Conservation (phyloP, 129 eudicot genomes). For the Escallonia herrerae region DNA sequence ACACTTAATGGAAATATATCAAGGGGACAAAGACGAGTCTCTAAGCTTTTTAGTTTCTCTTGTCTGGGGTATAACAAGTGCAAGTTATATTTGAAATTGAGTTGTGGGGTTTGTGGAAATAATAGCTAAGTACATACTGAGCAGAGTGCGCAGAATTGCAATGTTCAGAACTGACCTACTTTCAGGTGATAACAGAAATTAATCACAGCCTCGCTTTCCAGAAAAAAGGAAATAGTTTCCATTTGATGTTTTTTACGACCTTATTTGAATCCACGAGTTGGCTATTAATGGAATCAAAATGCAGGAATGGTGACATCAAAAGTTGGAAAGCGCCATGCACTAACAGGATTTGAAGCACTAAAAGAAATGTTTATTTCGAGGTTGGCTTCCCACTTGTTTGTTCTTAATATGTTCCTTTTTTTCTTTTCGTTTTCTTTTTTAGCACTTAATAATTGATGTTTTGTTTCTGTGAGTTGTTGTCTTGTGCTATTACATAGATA, state of each 20-base stretch:
- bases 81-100: too few species aligned
- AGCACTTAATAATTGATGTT: too few species aligned
- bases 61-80: too few species aligned
- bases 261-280: not conserved
- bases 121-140: too few species aligned
- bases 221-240: not conserved
- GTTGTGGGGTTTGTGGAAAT: too few species aligned
- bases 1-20: too few species aligned
- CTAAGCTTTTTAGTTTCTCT: too few species aligned
- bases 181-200: not conserved
- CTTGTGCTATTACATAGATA: too few species aligned
- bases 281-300: not conserved
- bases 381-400: slow-evolving; percentile 21
- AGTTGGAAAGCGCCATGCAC: slow-evolving; percentile 97
- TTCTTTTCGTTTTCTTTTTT: not conserved
- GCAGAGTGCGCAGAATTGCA: too few species aligned
- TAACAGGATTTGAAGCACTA: slow-evolving; percentile 81
- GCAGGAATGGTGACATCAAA: slow-evolving; percentile 98
- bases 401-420: not conserved
- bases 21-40: too few species aligned
- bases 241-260: not conserved
- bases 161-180: not conserved
- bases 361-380: slow-evolving; percentile 82
- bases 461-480: too few species aligned
- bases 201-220: not conserved